Evolutionary conservation across 2,329 filamentous ascomycete genomes (phyloP).

Genomic region (Blumeriella jaapii): DNA sequence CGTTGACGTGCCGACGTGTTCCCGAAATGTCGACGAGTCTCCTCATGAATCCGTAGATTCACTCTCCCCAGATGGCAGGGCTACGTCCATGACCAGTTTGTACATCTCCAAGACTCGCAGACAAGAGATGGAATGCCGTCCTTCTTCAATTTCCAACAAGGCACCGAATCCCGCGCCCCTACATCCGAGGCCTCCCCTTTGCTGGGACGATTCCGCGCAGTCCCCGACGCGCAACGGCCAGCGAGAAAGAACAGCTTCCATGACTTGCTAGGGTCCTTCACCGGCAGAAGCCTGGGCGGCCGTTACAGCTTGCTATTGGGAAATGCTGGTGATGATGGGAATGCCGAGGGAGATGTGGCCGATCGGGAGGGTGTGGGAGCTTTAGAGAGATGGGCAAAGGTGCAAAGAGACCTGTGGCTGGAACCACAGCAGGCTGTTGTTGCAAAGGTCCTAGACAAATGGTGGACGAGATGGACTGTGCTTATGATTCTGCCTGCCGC

Average conservation of each 20-base stretch:
- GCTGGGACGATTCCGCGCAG: slow-evolving; percentile 53
- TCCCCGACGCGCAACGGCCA: slow-evolving; percentile 34
- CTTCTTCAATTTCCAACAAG: slow-evolving; percentile 58
- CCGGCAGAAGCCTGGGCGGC: slow-evolving; percentile 11
- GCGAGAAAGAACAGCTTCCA: slow-evolving; percentile 15
- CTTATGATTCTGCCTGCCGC: slow-evolving; percentile 49
- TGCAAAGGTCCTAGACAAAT: slow-evolving; percentile 44
- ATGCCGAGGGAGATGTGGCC: slow-evolving; percentile 27
- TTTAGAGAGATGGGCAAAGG: slow-evolving; percentile 22
- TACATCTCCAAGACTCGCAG: background rate
- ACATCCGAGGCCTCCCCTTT: slow-evolving; percentile 45
- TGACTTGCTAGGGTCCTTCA: slow-evolving; percentile 12
- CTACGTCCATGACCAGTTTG: background rate
- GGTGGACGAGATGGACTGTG: slow-evolving; percentile 52
- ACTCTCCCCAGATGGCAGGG: background rate
- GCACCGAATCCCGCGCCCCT: slow-evolving; percentile 43
- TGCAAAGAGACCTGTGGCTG: slow-evolving; percentile 44
- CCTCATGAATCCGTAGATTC: too few species aligned
- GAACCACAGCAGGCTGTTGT: slow-evolving; percentile 48
- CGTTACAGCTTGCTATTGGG: slow-evolving; percentile 43
- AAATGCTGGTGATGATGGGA: slow-evolving; percentile 27
- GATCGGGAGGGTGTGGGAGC: slow-evolving; percentile 20
- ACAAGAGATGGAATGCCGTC: slow-evolving; percentile 39
- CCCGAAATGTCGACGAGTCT: too few species aligned
- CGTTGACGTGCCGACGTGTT: too few species aligned